phyloP scores from a whole-genome alignment of 768 basidiomycete species.

The Candolleomyces aberdarensis region DNA sequence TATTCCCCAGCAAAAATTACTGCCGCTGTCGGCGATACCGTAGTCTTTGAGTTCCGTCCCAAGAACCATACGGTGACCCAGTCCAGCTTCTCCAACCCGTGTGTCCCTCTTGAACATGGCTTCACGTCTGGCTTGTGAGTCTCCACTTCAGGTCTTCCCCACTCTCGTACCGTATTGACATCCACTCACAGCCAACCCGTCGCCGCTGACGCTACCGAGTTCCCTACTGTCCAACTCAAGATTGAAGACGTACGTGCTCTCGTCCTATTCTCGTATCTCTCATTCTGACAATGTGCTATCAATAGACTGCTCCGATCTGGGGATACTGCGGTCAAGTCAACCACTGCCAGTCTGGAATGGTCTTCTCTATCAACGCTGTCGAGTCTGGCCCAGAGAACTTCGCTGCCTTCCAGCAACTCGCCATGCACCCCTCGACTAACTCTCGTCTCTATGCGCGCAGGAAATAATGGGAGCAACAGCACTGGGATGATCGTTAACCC shows the following conservation, averaged over 20 bases:
- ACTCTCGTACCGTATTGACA: neutral
- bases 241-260: constrained; percentile 42
- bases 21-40: constrained; percentile 41
- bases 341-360: constrained; percentile 61
- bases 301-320: constrained; percentile 45
- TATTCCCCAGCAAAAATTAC: constrained; percentile 38
- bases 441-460: neutral
- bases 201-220: constrained; percentile 27
- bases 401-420: constrained; percentile 40
- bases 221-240: constrained; percentile 46
- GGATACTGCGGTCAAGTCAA: constrained; percentile 50
- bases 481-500: neutral
- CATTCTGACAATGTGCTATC: constrained; percentile 5
- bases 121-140: constrained; percentile 46
- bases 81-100: constrained; percentile 36
- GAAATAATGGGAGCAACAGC: neutral
- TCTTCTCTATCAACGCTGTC: constrained; percentile 57
- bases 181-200: constrained; percentile 39
- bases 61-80: constrained; percentile 52
- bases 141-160: neutral
- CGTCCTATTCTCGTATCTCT: neutral
- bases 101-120: constrained; percentile 25
- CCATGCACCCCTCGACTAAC: constrained; percentile 10
- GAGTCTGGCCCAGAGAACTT: constrained; percentile 50
- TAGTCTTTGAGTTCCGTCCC: constrained; percentile 42